Base-by-base conservation (phyloP, 768 basidiomycete genomes). In the Daedaleopsis sinensis region DNA sequence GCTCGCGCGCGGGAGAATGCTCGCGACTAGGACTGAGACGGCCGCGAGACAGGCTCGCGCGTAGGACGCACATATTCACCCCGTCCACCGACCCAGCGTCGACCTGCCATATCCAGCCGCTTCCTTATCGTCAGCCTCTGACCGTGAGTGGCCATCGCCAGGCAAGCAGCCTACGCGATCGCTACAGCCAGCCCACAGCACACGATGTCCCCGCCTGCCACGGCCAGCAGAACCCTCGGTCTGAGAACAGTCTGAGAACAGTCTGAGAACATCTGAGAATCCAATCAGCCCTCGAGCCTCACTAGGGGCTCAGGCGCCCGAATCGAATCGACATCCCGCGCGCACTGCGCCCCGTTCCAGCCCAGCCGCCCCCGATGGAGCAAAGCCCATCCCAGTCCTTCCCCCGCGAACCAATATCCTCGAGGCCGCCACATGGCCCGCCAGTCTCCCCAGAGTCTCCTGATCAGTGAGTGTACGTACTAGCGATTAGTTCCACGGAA, bases 381-480 rank as follows among this genome's bases (percentile, higher is more conserved):
- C 51, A 50, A 49, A 46, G 24, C 16, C 27, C 62, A 35, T 56
- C 56, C 58, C 50, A 57, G 52, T 32, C 37, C 37, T 32, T 42
- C 55, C 55, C 42, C 47, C 58, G 46, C 37, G 44, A 35, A 56
- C 27, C 47, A 46, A 36, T 44, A 19, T 57, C 51, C 36, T 62
- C 53, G 47, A 58, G 61, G 52, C 39, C 36, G 24, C 47, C 61
- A 62, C 57, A 62, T 62, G 57, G 50, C 54, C 57, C 47, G 38
- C 32, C 56, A 23, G 52, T 37, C 61, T n/a, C 32, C 23, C n/a
- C n/a, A n/a, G 27, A 32, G 27, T 53, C 12, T 56, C 58, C 58
- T 64, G 58, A 59, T 59, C 50, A 55, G 55, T 48, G 37, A 24
- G 58, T 48, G 44, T 60, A 67, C 57, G 65, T 63, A 65, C 64